phyloP scores from a whole-genome alignment of 176 grass and related monocot genomes.

The Oryza rufipogon region DNA sequence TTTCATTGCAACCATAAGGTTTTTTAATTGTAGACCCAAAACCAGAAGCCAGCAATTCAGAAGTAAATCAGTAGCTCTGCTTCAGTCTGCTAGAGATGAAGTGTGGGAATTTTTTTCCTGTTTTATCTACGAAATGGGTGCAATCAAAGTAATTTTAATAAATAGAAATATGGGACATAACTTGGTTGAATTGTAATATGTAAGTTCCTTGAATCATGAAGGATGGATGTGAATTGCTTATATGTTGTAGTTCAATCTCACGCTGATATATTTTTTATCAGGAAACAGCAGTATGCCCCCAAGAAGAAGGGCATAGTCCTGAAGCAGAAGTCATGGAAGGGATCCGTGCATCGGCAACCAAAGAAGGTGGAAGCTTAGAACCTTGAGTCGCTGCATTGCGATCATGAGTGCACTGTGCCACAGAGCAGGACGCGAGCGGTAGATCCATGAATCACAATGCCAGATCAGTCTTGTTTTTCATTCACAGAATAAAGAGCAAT shows the following conservation, averaged over 20 bases:
- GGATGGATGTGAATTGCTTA: background rate
- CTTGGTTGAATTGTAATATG: background rate
- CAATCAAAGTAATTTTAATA: background rate
- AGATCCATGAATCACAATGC: background rate
- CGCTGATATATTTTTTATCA: conserved; percentile 9
- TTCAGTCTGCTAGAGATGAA: background rate
- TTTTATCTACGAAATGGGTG: background rate
- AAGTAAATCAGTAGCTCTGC: background rate
- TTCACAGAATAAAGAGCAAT: conserved; percentile 42
- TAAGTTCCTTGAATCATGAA: background rate
- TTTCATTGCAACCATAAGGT: background rate
- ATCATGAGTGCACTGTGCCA: background rate
- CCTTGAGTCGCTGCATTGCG: background rate
- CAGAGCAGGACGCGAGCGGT: background rate
- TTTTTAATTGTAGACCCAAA: background rate
- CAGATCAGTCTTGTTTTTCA: background rate
- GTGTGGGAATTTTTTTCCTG: background rate
- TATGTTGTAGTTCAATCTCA: background rate
- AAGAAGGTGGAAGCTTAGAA: conserved; percentile 44
- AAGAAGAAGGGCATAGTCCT: conserved; percentile 44
- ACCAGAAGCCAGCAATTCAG: background rate
- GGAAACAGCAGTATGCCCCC: conserved; percentile 40
- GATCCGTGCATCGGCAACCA: conserved; percentile 4
- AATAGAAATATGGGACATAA: background rate
- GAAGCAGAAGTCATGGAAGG: conserved; percentile 39